A percentile compares a stretch with the other conserved stretches of the same genome.
Evolutionary conservation across 2,329 filamentous ascomycete species (phyloP).

Genomic region (Aspergillus pseudonomiae): DNA sequence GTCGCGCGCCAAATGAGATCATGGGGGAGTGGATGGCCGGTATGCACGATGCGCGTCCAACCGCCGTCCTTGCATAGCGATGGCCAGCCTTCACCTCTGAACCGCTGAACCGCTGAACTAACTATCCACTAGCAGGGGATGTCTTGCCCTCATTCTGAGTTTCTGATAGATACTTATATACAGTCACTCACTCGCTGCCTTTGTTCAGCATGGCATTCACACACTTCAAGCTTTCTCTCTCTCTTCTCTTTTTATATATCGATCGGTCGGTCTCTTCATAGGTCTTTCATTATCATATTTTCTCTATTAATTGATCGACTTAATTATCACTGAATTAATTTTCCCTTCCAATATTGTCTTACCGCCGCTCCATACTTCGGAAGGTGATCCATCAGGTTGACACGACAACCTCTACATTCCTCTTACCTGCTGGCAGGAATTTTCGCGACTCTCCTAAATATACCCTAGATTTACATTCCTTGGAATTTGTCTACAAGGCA

Average conservation of each 20-base stretch:
- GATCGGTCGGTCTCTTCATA: constrained; percentile 15
- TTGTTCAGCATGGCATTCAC: constrained; percentile 1
- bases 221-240: constrained; percentile 17
- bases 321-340: neutral
- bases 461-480: constrained; percentile 18
- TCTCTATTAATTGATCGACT: neutral
- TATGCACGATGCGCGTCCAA: constrained; percentile 16
- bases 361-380: constrained; percentile 2
- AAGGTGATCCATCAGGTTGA: constrained; percentile 30
- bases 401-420: constrained; percentile 42
- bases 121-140: neutral
- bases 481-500: constrained; percentile 10
- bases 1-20: constrained; percentile 8
- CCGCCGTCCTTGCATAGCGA: constrained; percentile 15
- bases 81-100: constrained; percentile 10
- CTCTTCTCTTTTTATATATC: constrained; percentile 20
- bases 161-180: constrained; percentile 14
- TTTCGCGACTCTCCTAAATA: constrained; percentile 6
- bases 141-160: constrained; percentile 4
- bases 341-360: constrained; percentile 18
- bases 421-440: constrained; percentile 35
- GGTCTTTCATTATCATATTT: constrained; percentile 11
- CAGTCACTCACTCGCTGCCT: constrained; percentile 18
- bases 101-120: neutral
- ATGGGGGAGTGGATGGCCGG: constrained; percentile 5